A percentile compares a stretch with the other conserved stretches of the same genome.
phyloP scores from a whole-genome alignment of 257 asterid species.

The Solanum dulcamara region DNA sequence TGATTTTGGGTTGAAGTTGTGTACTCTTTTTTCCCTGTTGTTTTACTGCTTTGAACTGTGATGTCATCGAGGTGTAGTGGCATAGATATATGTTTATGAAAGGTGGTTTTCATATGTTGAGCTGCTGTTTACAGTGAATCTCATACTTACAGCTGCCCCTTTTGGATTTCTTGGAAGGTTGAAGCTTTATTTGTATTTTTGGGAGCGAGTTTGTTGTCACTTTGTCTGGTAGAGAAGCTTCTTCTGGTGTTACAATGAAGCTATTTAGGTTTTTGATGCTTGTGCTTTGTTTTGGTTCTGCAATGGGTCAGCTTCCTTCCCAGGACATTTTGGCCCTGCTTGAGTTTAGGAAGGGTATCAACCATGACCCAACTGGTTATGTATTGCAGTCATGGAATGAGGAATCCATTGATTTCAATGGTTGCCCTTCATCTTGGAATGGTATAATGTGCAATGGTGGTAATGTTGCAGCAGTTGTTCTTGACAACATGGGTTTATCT shows the following conservation, averaged over 20 bases:
- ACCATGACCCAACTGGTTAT: slow-evolving; percentile 82
- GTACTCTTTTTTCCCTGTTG: background rate
- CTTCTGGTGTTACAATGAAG: slow-evolving; percentile 37
- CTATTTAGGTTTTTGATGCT: slow-evolving; percentile 37
- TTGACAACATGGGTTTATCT: slow-evolving; percentile 57
- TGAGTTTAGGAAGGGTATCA: slow-evolving; percentile 92
- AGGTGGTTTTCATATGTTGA: background rate
- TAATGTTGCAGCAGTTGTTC: slow-evolving; percentile 90
- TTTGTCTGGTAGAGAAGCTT: background rate
- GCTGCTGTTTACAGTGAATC: background rate
- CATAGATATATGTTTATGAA: background rate
- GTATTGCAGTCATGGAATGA: slow-evolving; percentile 91
- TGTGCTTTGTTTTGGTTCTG: slow-evolving; percentile 32
- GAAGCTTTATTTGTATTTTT: background rate
- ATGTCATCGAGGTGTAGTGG: background rate
- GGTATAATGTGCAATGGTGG: slow-evolving; percentile 95
- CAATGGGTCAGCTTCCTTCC: slow-evolving; percentile 83
- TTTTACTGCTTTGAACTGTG: background rate
- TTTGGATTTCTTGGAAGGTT: background rate
- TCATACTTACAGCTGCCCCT: background rate
- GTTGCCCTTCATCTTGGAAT: slow-evolving; percentile 98
- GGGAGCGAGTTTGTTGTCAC: background rate
- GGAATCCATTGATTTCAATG: slow-evolving; percentile 91
- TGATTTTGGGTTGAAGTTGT: background rate
- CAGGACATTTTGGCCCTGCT: slow-evolving; percentile 76